Percentiles rank a stretch among this genome's conserved stretches.
Evolutionary conservation across 1,139 yeast genomes (phyloP).

Genomic region (Kodamaea suecica): DNA sequence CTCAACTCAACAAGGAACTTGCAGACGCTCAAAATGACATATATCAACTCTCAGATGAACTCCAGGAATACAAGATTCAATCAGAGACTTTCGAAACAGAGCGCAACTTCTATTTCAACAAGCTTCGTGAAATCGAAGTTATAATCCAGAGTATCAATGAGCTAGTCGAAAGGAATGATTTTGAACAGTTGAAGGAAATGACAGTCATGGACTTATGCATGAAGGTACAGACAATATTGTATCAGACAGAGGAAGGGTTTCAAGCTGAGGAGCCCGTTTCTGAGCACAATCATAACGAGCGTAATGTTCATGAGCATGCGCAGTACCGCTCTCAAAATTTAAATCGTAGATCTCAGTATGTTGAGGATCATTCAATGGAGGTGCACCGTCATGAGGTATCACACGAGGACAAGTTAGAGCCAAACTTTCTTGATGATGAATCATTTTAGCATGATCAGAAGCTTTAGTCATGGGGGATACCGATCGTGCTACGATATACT

Average conservation of each 20-base stretch:
- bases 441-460: conserved; percentile 4
- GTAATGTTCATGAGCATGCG: neutral
- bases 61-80: conserved; percentile 50
- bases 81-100: conserved; percentile 68
- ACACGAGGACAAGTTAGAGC: conserved; percentile 6
- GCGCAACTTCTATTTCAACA: conserved; percentile 85
- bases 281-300: conserved; percentile 5
- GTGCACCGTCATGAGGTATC: conserved; percentile 4
- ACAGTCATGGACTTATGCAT: conserved; percentile 44
- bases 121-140: conserved; percentile 84
- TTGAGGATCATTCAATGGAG: neutral
- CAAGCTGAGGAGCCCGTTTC: conserved; percentile 42
- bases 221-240: conserved; percentile 71
- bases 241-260: conserved; percentile 79
- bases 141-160: conserved; percentile 66
- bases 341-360: neutral
- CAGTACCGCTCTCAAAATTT: neutral
- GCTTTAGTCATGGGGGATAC: no score
- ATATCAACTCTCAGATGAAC: conserved; percentile 44
- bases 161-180: conserved; percentile 25
- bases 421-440: conserved; percentile 9
- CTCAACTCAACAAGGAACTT: conserved; percentile 13
- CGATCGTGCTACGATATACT: no score
- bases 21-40: conserved; percentile 26
- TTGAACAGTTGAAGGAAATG: conserved; percentile 27